Evolutionary conservation across 257 asterid species (phyloP).

Genomic region (Mentha longifolia): DNA sequence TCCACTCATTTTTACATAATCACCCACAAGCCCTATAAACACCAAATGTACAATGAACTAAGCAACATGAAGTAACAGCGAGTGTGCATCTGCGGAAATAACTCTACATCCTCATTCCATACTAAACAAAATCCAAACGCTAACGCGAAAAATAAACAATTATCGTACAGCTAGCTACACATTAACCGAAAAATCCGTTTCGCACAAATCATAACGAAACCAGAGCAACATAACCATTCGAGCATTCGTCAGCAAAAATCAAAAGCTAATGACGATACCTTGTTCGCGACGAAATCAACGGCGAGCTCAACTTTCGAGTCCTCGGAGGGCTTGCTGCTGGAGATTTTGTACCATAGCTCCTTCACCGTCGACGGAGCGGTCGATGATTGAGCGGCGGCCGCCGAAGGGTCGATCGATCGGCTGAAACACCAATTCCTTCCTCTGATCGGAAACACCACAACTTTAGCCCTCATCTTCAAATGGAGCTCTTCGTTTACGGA

Average conservation of each 20-base stretch:
- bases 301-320: conserved; percentile 62
- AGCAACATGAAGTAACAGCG: not conserved
- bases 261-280: conserved; percentile 45
- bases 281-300: conserved; percentile 75
- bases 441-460: conserved; percentile 83
- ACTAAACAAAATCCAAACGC: not conserved
- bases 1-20: conserved; percentile 20
- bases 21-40: not conserved
- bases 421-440: conserved; percentile 96
- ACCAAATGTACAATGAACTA: conserved; percentile 11
- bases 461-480: conserved; percentile 67
- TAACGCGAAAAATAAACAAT: not conserved
- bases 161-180: not conserved
- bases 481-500: not conserved
- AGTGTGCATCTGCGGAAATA: not conserved
- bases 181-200: not conserved
- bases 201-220: not conserved
- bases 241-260: conserved; percentile 14
- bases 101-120: not conserved
- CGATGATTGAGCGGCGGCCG: conserved; percentile 51
- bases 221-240: conserved; percentile 5
- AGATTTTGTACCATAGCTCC: conserved; percentile 58
- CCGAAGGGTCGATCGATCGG: conserved; percentile 67
- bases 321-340: conserved; percentile 33
- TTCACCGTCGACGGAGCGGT: conserved; percentile 72